Base-by-base conservation (phyloP, 495 filamentous ascomycete genomes). In the Aspergillus mulundensis region DNA sequence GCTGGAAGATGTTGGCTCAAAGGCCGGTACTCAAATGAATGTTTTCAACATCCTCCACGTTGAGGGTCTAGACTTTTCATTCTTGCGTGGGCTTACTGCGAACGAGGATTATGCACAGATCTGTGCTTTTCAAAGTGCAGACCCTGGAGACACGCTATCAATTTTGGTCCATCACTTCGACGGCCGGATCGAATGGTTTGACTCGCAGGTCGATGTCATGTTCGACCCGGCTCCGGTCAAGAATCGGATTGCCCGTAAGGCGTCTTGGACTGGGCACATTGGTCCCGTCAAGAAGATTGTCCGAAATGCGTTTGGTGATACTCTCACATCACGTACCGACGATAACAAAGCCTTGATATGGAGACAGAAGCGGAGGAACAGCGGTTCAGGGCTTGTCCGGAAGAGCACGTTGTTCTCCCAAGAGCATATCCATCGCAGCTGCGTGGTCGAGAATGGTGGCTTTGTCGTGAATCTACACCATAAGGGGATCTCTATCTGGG, bases 1-100 rank as follows among this genome's bases (percentile, higher is more conserved):
- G 1, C 66, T 99, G 52, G 92, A 97, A 68, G 90, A 92, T 64
- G 80, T 97, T 21, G 90, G 91, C 16, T 85, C 82, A 62, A 94
- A 90, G 60, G 71, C 75, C 28, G 82, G 78, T 58, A 82, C 85
- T 58, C 79, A 81, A 2, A 78, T 84, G 38, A 85, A 87, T 65
- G 82, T 92, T 24, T 96, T 95, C 75, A 95, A 95, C 61, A 84
- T 97, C 62, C 85, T 90, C 6, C 89, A 96, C 67, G 84, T 90
- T 20, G 84, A 89, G 58, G 80, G 86, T 6, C 66, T 89, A 51
- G 77, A 84, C 47, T 76, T 95, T 34, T 81, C 83, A 23, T 86
- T 95, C 59, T 70, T 83, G 47, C 71, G 70, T n/a, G 71, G 68
- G 7, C 52, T 73, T 6, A 58, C 65, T 3, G 59, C 64, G 0